Conservation (phyloP, 2,329 filamentous ascomycete species). For the Cytospora leucostoma region DNA sequence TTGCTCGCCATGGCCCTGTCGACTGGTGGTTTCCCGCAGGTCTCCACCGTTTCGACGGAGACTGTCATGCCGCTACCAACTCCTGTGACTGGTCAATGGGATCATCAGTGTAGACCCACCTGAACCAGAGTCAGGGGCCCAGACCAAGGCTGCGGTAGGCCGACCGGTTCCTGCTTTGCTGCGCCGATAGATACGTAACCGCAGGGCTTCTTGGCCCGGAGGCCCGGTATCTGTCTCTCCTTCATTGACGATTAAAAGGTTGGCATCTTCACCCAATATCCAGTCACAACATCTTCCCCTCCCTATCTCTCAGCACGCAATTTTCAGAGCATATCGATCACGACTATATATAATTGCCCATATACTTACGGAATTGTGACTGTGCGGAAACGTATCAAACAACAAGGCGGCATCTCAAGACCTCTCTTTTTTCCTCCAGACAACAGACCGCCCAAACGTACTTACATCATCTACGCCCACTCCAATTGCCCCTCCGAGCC, state of each 20-base stretch:
- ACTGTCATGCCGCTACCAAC: not conserved
- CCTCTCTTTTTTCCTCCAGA: not conserved
- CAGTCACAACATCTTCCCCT: not conserved
- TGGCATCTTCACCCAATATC: not conserved
- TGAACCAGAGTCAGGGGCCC: not conserved
- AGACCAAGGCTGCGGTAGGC: not conserved
- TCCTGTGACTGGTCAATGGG: not conserved
- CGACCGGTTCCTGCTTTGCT: slow-evolving; percentile 2
- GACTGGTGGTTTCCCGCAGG: slow-evolving; percentile 1
- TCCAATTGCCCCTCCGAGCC: not conserved
- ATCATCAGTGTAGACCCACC: not conserved
- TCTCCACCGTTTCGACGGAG: not conserved
- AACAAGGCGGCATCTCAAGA: too few species aligned
- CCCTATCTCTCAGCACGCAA: not conserved
- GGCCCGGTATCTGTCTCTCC: not conserved
- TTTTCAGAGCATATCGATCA: not conserved
- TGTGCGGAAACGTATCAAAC: not conserved
- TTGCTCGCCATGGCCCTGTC: not conserved
- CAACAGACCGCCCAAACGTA: too few species aligned
- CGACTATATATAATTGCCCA: not conserved
- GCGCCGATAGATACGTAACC: not conserved
- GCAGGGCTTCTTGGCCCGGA: not conserved
- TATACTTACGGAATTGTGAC: not conserved
- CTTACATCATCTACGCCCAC: not conserved
- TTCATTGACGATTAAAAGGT: not conserved